A percentile compares a stretch with the other conserved stretches of the same genome.
Conservation (phyloP, 257 asterid genomes). For the Henckelia pumila region DNA sequence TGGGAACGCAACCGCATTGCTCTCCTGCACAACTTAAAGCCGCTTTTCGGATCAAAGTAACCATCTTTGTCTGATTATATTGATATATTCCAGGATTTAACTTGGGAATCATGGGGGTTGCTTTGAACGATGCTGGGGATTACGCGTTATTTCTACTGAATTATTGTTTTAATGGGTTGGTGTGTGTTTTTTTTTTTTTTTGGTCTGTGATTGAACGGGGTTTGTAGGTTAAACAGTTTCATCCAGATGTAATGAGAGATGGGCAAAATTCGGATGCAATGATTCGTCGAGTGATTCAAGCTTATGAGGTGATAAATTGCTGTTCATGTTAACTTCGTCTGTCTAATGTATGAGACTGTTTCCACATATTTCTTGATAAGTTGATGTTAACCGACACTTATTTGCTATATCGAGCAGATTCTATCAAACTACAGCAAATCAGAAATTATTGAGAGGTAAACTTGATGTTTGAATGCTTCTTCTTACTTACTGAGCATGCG, state of each 20-base stretch:
- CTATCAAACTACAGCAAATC: slow-evolving; percentile 65
- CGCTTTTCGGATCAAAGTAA: slow-evolving; percentile 83
- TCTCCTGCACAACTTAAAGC: slow-evolving; percentile 64
- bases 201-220: slow-evolving; percentile 1
- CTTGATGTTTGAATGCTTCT: slow-evolving; percentile 11
- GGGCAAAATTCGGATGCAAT: slow-evolving; percentile 54
- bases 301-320: slow-evolving; percentile 60
- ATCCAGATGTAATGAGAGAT: slow-evolving; percentile 67
- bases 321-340: not conserved
- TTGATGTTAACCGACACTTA: slow-evolving; percentile 28
- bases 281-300: slow-evolving; percentile 83
- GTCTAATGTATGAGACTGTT: not conserved
- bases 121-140: not conserved
- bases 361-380: slow-evolving; percentile 3
- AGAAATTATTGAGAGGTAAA: slow-evolving; percentile 81
- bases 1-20: slow-evolving; percentile 64
- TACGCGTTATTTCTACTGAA: not conserved
- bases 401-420: slow-evolving; percentile 48
- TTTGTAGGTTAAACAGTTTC: slow-evolving; percentile 72
- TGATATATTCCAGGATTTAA: not conserved
- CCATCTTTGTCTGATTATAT: not conserved
- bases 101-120: not conserved
- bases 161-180: not conserved
- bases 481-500: not conserved
- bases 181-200: too few species aligned